Conservation (phyloP, 805 yeast genomes). For the Metschnikowia matae region DNA sequence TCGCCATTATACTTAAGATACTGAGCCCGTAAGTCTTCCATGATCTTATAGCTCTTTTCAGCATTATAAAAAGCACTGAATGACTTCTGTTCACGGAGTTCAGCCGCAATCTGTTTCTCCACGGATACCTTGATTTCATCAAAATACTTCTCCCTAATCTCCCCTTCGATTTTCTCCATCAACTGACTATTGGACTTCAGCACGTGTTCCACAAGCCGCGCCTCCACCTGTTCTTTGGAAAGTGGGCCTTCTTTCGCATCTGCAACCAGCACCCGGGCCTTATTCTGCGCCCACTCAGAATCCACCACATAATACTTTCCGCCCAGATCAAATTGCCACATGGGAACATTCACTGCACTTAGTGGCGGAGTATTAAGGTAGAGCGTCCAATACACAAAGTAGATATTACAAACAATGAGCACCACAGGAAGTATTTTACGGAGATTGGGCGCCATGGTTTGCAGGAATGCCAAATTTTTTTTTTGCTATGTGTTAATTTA, state of each 20-base stretch:
- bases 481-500: no score
- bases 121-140: not conserved
- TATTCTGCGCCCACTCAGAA: slow-evolving; percentile 6
- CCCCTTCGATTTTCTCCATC: slow-evolving; percentile 4
- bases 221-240: slow-evolving; percentile 1
- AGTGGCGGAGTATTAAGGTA: not conserved
- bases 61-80: not conserved
- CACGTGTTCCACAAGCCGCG: slow-evolving; percentile 1
- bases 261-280: no score
- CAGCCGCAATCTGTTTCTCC: not conserved
- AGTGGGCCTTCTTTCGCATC: not conserved
- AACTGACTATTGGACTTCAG: not conserved
- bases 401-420: not conserved
- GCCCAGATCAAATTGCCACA: slow-evolving; percentile 5
- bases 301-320: slow-evolving; percentile 10
- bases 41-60: slow-evolving; percentile 2
- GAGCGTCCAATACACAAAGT: not conserved
- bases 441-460: not conserved
- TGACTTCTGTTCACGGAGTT: not conserved
- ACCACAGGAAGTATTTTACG: not conserved
- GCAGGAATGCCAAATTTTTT: no score
- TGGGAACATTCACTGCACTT: not conserved
- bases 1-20: slow-evolving; percentile 8
- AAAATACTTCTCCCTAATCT: slow-evolving; percentile 3
- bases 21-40: slow-evolving; percentile 9